Evolutionary conservation across 768 basidiomycete genomes (phyloP).

Genomic region (Lactifluus hygrophoroides): DNA sequence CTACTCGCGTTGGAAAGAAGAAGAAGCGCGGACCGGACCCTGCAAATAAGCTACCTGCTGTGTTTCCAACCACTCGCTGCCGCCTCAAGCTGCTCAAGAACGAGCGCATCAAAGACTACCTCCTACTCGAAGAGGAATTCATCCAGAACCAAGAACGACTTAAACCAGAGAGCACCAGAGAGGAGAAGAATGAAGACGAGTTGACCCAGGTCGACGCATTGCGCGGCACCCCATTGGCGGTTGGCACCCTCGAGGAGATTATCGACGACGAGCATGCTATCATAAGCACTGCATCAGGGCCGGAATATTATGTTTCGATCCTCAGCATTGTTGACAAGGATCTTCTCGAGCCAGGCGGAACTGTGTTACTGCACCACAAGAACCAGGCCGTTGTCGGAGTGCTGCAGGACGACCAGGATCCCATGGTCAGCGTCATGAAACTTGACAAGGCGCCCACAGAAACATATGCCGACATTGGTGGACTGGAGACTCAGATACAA

Average conservation of each 20-base stretch:
- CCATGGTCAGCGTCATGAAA: slow-evolving; percentile 97
- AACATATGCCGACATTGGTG: slow-evolving; percentile 97
- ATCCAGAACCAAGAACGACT: slow-evolving; percentile 86
- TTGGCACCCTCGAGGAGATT: slow-evolving; percentile 95
- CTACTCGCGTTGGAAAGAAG: slow-evolving; percentile 95
- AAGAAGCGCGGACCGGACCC: slow-evolving; percentile 88
- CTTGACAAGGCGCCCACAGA: slow-evolving; percentile 98
- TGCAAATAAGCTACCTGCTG: slow-evolving; percentile 83
- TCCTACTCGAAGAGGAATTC: slow-evolving; percentile 92
- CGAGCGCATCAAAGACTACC: slow-evolving; percentile 97
- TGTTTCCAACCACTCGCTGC: slow-evolving; percentile 92
- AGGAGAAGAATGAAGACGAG: slow-evolving; percentile 96
- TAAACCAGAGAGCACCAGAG: slow-evolving; percentile 77
- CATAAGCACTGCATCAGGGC: slow-evolving; percentile 87
- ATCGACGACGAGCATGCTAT: slow-evolving; percentile 99
- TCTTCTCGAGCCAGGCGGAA: slow-evolving; percentile 90
- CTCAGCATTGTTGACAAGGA: slow-evolving; percentile 99
- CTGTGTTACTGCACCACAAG: slow-evolving; percentile 94
- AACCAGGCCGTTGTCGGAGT: slow-evolving; percentile 93
- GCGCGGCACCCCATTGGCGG: slow-evolving; percentile 94
- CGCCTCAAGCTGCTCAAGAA: slow-evolving; percentile 90
- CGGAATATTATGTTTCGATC: slow-evolving; percentile 95
- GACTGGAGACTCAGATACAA: slow-evolving; percentile 93
- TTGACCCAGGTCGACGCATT: slow-evolving; percentile 88
- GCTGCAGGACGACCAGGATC: slow-evolving; percentile 89